These are phyloP conservation scores for Aspergillus affinis DNA, from an alignment of 495 filamentous ascomycete species.

Conservation along the genomic window DNA sequence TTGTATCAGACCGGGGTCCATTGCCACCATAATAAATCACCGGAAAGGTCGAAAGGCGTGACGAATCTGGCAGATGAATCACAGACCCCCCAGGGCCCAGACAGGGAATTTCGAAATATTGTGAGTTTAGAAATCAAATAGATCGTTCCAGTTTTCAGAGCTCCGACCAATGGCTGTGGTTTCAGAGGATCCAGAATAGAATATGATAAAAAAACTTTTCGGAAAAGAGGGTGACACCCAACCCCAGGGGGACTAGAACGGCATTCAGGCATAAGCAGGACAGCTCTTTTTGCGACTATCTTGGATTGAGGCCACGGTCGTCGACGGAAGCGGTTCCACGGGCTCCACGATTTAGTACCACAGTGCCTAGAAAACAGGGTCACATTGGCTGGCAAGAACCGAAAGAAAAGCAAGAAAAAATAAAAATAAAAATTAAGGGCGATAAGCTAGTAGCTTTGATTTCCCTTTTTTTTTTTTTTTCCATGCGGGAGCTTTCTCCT, in stretches of 20 bases:
- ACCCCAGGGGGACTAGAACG: slow-evolving; percentile 16
- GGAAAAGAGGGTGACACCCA: slow-evolving; percentile 17
- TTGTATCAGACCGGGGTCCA: slow-evolving; percentile 17
- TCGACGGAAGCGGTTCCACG: slow-evolving; percentile 21
- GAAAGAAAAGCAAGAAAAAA: neutral
- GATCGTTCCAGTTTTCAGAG: slow-evolving; percentile 1
- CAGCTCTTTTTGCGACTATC: slow-evolving; percentile 17
- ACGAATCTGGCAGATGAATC: slow-evolving; percentile 13
- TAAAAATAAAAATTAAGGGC: too few relatives aligned
- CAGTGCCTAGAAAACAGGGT: slow-evolving; percentile 12
- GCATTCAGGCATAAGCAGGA: slow-evolving; percentile 11
- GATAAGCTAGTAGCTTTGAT: neutral
- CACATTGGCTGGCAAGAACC: slow-evolving; percentile 6
- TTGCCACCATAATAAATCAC: slow-evolving; percentile 35
- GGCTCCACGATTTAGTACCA: slow-evolving; percentile 24
- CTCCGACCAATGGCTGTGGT: slow-evolving; percentile 3
- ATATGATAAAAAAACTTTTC: slow-evolving; percentile 5
- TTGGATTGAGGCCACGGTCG: slow-evolving; percentile 17
- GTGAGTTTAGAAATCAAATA: slow-evolving; percentile 1
- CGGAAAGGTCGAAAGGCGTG: slow-evolving; percentile 14
- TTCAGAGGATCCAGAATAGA: slow-evolving; percentile 5
- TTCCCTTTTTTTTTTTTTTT: neutral
- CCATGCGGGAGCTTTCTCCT: neutral
- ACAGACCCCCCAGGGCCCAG: neutral
- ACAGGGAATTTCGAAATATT: neutral